A percentile compares a stretch with the other conserved stretches of the same genome.
These are phyloP conservation scores for Colletotrichum sp. DNA, from an alignment of 2,329 filamentous ascomycete species.

Conservation along the genomic window DNA sequence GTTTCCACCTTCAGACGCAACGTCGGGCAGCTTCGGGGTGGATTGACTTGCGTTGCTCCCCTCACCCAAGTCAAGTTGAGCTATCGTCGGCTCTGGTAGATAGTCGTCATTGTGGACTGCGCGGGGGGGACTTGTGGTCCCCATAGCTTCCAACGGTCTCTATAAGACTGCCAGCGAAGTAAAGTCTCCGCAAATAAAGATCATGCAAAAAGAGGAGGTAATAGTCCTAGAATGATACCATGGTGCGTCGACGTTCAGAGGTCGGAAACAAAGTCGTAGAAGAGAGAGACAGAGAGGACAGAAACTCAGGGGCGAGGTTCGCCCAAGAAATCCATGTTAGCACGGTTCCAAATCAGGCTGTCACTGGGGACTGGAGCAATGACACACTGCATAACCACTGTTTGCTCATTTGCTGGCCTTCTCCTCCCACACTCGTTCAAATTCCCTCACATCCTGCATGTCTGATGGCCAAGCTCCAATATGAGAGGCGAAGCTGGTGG, in stretches of 20 bases:
- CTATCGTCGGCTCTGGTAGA: too few species aligned
- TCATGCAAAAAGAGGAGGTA: too few species aligned
- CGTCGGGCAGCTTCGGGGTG: rapidly evolving
- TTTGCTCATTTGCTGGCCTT: not conserved
- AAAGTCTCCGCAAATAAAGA: too few species aligned
- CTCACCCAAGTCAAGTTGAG: too few species aligned
- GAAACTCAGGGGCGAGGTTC: not conserved
- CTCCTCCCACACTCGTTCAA: not conserved
- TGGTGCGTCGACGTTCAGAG: not conserved
- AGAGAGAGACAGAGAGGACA: not conserved
- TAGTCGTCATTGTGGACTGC: too few species aligned
- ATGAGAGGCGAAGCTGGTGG: not conserved
- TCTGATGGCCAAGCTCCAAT: not conserved
- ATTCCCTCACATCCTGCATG: not conserved
- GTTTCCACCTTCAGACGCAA: too few species aligned
- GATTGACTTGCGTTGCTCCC: too few species aligned
- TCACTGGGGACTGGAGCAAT: not conserved
- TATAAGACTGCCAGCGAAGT: too few species aligned
- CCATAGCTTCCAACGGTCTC: too few species aligned
- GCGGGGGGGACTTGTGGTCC: too few species aligned
- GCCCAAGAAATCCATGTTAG: rapidly evolving
- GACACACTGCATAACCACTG: not conserved
- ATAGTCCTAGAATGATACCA: too few species aligned
- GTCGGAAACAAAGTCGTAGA: not conserved
- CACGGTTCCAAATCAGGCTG: not conserved